Conservation (phyloP, 352 stramenopile species). For the Thraustotheca clavata region DNA sequence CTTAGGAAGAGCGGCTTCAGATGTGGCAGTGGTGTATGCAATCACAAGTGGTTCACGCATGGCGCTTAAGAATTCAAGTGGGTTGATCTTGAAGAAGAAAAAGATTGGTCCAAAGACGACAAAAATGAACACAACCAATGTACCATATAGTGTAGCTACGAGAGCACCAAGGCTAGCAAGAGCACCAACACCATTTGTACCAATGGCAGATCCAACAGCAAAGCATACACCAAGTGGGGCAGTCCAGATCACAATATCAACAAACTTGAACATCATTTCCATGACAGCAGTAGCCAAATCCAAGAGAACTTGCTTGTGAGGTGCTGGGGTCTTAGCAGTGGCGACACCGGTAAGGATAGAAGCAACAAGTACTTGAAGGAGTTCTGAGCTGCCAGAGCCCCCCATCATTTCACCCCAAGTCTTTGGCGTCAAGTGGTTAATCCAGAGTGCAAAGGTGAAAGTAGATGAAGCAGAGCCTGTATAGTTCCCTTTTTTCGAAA, state of each 20-base stretch:
- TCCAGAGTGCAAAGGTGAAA: conserved; percentile 42
- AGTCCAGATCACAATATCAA: conserved; percentile 56
- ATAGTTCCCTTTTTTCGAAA: conserved; percentile 29
- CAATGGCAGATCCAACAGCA: conserved; percentile 39
- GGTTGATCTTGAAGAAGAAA: conserved; percentile 40
- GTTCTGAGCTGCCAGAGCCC: conserved; percentile 39
- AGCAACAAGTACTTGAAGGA: conserved; percentile 46
- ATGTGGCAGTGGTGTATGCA: conserved; percentile 47
- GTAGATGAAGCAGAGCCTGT: conserved; percentile 24
- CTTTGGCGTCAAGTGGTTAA: conserved; percentile 51
- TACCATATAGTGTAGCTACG: conserved; percentile 38
- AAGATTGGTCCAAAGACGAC: conserved; percentile 39
- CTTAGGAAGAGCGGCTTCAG: conserved; percentile 41
- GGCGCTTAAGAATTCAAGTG: conserved; percentile 32
- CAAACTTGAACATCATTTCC: conserved; percentile 61
- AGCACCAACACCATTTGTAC: conserved; percentile 33
- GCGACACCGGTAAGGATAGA: conserved; percentile 36
- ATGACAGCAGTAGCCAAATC: conserved; percentile 36
- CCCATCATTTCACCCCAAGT: conserved; percentile 65
- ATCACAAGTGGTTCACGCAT: conserved; percentile 49
- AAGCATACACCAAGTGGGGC: conserved; percentile 49
- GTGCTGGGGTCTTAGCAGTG: conserved; percentile 27
- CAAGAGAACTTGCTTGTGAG: conserved; percentile 39
- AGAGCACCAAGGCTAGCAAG: conserved; percentile 33
- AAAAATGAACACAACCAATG: conserved; percentile 39